Evolutionary conservation across 192 early-diverging fungal species (phyloP).

Genomic region (Kappamyces sp.): DNA sequence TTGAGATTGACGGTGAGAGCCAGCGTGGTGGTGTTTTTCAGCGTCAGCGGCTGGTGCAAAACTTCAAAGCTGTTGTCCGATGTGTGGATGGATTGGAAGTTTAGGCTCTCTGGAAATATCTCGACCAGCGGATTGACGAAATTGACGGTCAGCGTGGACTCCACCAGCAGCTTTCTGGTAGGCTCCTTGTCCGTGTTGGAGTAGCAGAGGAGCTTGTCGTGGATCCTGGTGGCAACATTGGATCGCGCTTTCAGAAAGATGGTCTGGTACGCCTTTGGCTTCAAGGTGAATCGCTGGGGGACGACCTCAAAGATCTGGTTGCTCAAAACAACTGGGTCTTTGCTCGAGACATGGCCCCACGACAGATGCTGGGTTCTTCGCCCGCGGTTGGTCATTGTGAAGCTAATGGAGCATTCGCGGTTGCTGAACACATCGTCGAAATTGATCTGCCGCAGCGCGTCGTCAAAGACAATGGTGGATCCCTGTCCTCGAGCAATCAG

Average conservation of each 20-base stretch:
- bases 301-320: conserved; percentile 42
- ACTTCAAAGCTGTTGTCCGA: conserved; percentile 34
- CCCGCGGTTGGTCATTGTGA: conserved; percentile 43
- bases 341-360: conserved; percentile 35
- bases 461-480: conserved; percentile 48
- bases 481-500: conserved; percentile 49
- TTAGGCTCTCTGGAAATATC: conserved; percentile 32
- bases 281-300: conserved; percentile 43
- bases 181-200: conserved; percentile 50
- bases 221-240: conserved; percentile 25
- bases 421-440: conserved; percentile 58
- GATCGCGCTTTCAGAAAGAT: conserved; percentile 44
- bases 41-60: conserved; percentile 28
- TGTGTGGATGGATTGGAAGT: conserved; percentile 39
- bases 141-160: conserved; percentile 36
- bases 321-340: not conserved
- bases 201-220: conserved; percentile 44
- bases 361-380: conserved; percentile 45
- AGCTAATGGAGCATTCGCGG: conserved; percentile 38
- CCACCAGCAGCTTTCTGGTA: conserved; percentile 32
- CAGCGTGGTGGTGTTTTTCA: conserved; percentile 44
- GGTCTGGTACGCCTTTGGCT: conserved; percentile 35
- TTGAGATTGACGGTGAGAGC: conserved; percentile 40
- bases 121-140: conserved; percentile 52
- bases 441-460: conserved; percentile 33